These are phyloP conservation scores for Apiospora aurea DNA, from an alignment of 2,329 filamentous ascomycete species.

Conservation along the genomic window DNA sequence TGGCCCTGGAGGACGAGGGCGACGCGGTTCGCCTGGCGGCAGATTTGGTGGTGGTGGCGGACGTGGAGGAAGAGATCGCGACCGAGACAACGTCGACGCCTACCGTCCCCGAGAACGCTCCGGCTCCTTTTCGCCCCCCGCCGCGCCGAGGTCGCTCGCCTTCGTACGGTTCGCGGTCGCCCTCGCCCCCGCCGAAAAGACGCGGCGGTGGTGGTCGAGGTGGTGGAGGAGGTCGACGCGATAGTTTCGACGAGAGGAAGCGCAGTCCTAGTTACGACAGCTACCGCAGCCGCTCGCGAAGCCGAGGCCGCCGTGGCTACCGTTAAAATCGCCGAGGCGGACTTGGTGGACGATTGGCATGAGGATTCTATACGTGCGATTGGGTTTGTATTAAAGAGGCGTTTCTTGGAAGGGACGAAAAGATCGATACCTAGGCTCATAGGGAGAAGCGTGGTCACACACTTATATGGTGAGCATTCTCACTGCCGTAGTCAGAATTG, in stretches of 20 bases:
- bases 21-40: slow-evolving; percentile 47
- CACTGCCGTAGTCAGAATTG: slow-evolving; percentile 14
- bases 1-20: slow-evolving; percentile 39
- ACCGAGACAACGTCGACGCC: slow-evolving; percentile 56
- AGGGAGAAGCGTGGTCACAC: slow-evolving; percentile 12
- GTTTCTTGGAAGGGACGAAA: neutral
- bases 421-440: slow-evolving; percentile 13
- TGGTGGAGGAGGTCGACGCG: slow-evolving; percentile 38
- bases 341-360: neutral
- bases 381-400: neutral
- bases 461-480: neutral
- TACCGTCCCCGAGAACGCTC: slow-evolving; percentile 67
- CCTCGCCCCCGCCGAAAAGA: slow-evolving; percentile 44
- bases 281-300: slow-evolving; percentile 51
- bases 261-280: slow-evolving; percentile 59
- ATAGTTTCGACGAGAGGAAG: slow-evolving; percentile 44
- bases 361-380: neutral
- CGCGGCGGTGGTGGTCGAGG: slow-evolving; percentile 38
- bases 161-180: slow-evolving; percentile 57
- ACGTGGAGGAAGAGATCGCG: slow-evolving; percentile 45
- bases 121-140: slow-evolving; percentile 47
- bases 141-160: slow-evolving; percentile 53
- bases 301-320: slow-evolving; percentile 45
- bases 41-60: slow-evolving; percentile 28
- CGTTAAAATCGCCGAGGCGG: slow-evolving; percentile 35